Conservation (phyloP, 257 asterid genomes). For the Nicotiana otophora region DNA sequence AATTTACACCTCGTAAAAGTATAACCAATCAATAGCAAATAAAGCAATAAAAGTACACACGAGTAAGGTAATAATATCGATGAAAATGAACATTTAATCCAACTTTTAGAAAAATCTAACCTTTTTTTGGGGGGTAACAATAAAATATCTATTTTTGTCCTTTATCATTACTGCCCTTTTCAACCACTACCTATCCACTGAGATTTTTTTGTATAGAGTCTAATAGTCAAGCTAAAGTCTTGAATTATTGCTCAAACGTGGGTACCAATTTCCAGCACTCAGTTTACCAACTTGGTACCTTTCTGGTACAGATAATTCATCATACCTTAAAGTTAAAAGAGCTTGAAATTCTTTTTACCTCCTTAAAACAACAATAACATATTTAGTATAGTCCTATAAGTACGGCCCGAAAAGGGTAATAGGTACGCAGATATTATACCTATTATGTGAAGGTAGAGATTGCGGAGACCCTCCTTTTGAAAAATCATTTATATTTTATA, state of each 20-base stretch:
- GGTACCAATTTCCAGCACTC: neutral
- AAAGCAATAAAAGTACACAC: neutral
- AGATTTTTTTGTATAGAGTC: conserved; percentile 31
- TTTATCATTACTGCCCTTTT: conserved; percentile 7
- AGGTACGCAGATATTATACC: too few species aligned
- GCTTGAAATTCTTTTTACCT: neutral
- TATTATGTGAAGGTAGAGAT: too few species aligned
- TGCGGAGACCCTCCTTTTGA: neutral
- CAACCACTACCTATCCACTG: conserved; percentile 58
- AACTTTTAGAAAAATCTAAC: neutral
- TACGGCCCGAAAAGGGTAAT: too few species aligned
- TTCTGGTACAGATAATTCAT: conserved; percentile 27
- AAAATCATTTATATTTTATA: neutral
- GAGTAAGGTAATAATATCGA: neutral
- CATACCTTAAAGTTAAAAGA: conserved; percentile 7
- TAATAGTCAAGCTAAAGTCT: conserved; percentile 35
- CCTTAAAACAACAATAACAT: too few species aligned
- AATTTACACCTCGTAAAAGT: too few species aligned
- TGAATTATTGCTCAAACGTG: conserved; percentile 27
- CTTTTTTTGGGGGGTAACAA: neutral
- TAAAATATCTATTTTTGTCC: neutral
- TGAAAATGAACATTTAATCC: neutral
- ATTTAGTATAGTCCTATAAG: too few species aligned
- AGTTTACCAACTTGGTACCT: conserved; percentile 6
- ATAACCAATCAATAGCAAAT: too few species aligned